phyloP scores from a whole-genome alignment of 495 filamentous ascomycete species.

The Xylaria grammica region DNA sequence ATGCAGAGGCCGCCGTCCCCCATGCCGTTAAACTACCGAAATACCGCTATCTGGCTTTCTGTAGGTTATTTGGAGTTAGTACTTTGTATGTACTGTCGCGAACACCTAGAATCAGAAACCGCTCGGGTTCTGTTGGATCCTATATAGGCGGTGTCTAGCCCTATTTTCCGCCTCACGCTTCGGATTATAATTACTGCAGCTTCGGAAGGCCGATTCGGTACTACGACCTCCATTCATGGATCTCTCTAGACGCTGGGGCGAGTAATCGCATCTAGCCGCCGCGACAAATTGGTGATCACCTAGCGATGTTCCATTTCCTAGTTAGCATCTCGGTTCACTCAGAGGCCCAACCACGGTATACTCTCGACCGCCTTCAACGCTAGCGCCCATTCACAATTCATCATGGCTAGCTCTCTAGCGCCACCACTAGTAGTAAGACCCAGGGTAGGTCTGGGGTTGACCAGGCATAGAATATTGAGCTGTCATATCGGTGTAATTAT shows the following conservation, averaged over 20 bases:
- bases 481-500: constrained; percentile 24
- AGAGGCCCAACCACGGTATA: not conserved
- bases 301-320: not conserved
- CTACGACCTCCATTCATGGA: not conserved
- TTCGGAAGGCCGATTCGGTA: not conserved
- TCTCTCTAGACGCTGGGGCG: not conserved
- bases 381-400: not conserved
- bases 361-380: not conserved
- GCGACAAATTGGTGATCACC: not conserved
- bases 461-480: constrained; percentile 19
- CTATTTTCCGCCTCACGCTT: not conserved
- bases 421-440: constrained; percentile 27
- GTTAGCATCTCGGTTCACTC: not conserved
- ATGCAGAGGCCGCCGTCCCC: constrained; percentile 12
- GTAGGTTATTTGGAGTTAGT: not conserved
- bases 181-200: not conserved
- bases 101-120: not conserved
- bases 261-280: not conserved
- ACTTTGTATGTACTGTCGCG: not conserved
- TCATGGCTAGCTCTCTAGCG: not conserved
- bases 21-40: not conserved
- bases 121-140: not conserved
- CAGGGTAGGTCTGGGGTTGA: constrained; percentile 29
- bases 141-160: not conserved
- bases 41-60: not conserved